A percentile compares a stretch with the other conserved stretches of the same genome.
phyloP scores from a whole-genome alignment of 73 alveolate genomes.

The Tetrahymena borealis region DNA sequence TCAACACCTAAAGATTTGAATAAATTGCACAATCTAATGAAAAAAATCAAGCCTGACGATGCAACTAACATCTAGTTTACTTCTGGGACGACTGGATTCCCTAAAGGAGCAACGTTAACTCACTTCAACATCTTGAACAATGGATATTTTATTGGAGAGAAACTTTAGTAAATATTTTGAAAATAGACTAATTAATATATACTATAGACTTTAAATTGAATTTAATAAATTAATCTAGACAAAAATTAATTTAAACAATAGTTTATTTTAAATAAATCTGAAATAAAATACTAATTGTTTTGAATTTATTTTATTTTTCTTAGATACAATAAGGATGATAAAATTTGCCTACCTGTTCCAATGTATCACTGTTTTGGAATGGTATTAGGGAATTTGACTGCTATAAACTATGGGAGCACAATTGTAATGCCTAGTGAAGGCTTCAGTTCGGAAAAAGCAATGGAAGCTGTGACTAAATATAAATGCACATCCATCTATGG shows the following conservation, averaged over 20 bases:
- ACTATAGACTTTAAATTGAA: too few relatives aligned
- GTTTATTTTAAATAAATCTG: too few relatives aligned
- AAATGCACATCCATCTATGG: conserved; percentile 60
- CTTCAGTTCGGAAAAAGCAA: conserved; percentile 49
- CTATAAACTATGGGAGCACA: conserved; percentile 57
- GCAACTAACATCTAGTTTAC: conserved; percentile 70
- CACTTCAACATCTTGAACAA: conserved; percentile 61
- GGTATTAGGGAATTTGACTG: conserved; percentile 73
- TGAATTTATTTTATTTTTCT: too few relatives aligned
- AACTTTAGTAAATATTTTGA: too few relatives aligned
- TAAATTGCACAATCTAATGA: conserved; percentile 8
- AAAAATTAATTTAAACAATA: too few relatives aligned
- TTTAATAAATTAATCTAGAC: too few relatives aligned
- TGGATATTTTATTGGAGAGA: conserved; percentile 53
- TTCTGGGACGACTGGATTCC: conserved; percentile 79
- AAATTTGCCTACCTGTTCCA: conserved; percentile 66
- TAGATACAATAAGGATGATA: conserved; percentile 48
- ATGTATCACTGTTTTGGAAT: conserved; percentile 82
- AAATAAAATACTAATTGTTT: too few relatives aligned
- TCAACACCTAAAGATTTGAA: conserved; percentile 20
- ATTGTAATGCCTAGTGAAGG: conserved; percentile 68
- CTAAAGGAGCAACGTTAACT: conserved; percentile 71
- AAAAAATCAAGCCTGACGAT: conserved; percentile 40
- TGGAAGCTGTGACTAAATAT: conserved; percentile 52
- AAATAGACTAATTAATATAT: too few relatives aligned